Evolutionary conservation across 1,284 basidiomycete species (phyloP), one percentile per base, ranked within the genome.

Genomic region (Sparassis latifolia): DNA sequence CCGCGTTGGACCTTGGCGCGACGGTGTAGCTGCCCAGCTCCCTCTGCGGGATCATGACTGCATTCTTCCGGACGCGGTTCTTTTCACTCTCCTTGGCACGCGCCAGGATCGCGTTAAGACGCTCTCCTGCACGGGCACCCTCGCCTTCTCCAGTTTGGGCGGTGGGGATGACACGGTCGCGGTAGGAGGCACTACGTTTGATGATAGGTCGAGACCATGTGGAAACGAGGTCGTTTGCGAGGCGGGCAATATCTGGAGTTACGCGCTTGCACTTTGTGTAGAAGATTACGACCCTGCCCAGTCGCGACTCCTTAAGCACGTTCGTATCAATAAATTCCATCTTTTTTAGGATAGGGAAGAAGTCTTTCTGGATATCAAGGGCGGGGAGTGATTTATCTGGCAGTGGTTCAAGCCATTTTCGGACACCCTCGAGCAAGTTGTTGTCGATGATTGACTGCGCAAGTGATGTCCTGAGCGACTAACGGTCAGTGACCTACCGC

Each of bases 191-290:
- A 10, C 86, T 88, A 41, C 92, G 85, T 64, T 94, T 92, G 71
- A 97, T 87, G 69, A 97, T 96, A 0, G 94, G 94, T n/a, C 94
- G 79, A 29, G 91, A 92, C 93, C 92, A 97, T 27, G 76, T 70
- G 51, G 86, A 88, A 45, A 98, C 85, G 45, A 99, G 86, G 44
- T 88, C 82, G 59, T 89, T 83, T 9, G 97, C 96, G 48, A 83
- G 82, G 47, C 92, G 84, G 38, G 76, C 73, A 53, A 99, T 88
- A 47, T 85, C 80, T 0, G 89, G 79, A 5, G 89, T 88, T 43
- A 96, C 94, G 46, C 92, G 86, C 65, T 87, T 90, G 76, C 85
- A 89, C 65, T 95, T 92, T 32, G 92, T 96, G 78, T 99, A 99
- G 71, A 99, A 98, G 20, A 97, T 76, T 20, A 99, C 78, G 56